Conservation (phyloP, 2,329 filamentous ascomycete species). For the Exophiala aquamarina region DNA sequence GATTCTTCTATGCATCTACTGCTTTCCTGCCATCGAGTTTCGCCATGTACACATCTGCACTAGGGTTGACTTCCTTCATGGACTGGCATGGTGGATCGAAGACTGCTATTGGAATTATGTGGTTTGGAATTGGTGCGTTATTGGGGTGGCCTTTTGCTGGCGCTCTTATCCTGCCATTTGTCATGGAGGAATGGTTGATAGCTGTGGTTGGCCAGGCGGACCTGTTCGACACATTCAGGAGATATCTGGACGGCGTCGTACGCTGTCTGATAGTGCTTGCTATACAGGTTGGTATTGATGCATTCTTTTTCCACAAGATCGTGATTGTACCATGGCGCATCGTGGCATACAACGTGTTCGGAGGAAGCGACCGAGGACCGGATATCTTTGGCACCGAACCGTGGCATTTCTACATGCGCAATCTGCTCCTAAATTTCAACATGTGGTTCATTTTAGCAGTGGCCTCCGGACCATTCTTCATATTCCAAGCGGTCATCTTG, state of each 20-base stretch:
- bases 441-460: slow-evolving; percentile 85
- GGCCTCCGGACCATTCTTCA: slow-evolving; percentile 69
- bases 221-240: slow-evolving; percentile 58
- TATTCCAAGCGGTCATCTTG: slow-evolving; percentile 68
- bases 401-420: slow-evolving; percentile 95
- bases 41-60: slow-evolving; percentile 89
- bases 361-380: slow-evolving; percentile 72
- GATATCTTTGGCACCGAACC: slow-evolving; percentile 94
- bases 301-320: slow-evolving; percentile 79
- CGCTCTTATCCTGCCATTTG: slow-evolving; percentile 76
- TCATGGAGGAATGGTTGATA: slow-evolving; percentile 71
- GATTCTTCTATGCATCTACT: slow-evolving; percentile 88
- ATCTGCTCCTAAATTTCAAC: slow-evolving; percentile 91
- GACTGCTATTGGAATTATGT: slow-evolving; percentile 81
- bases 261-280: slow-evolving; percentile 66
- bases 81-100: slow-evolving; percentile 79
- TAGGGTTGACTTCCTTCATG: slow-evolving; percentile 86
- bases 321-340: slow-evolving; percentile 87
- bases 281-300: slow-evolving; percentile 70
- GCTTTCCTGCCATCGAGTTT: slow-evolving; percentile 92
- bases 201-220: slow-evolving; percentile 52
- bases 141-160: slow-evolving; percentile 94
- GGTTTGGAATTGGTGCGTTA: slow-evolving; percentile 82
- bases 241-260: slow-evolving; percentile 66
- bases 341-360: slow-evolving; percentile 92